Evolutionary conservation across 257 asterid species (phyloP).

Genomic region (Petunia secreta): DNA sequence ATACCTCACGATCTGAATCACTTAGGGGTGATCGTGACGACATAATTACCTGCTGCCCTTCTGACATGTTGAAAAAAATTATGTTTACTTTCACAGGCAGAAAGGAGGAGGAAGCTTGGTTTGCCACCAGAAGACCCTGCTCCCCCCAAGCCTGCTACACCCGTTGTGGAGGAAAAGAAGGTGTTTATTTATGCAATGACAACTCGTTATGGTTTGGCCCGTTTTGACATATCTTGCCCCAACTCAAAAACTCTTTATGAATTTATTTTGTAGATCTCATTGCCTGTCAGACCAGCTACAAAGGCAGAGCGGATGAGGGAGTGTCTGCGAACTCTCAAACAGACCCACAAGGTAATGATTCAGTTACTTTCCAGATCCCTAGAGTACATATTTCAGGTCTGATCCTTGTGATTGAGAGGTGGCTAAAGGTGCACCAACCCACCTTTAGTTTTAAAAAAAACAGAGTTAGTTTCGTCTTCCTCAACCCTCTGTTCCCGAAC

Average conservation of each 20-base stretch:
- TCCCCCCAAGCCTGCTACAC: constrained; percentile 64
- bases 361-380: background rate
- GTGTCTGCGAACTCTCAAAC: constrained; percentile 86
- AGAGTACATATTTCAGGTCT: background rate
- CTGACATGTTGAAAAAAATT: constrained; percentile 27
- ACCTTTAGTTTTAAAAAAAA: background rate
- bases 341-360: constrained; percentile 71
- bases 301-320: constrained; percentile 95
- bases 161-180: constrained; percentile 91
- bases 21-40: constrained; percentile 3
- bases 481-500: background rate
- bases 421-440: constrained; percentile 1
- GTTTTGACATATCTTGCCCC: constrained; percentile 22
- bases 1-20: background rate
- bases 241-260: constrained; percentile 30
- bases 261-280: constrained; percentile 59
- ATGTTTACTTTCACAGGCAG: constrained; percentile 67
- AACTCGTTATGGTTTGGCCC: constrained; percentile 13
- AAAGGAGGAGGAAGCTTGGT: constrained; percentile 96
- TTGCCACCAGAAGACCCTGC: constrained; percentile 81
- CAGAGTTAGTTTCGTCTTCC: background rate
- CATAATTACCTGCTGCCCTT: background rate
- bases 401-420: background rate
- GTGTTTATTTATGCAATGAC: constrained; percentile 38
- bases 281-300: constrained; percentile 92